Base-by-base conservation (phyloP, 2,329 filamentous ascomycete species). In the Ascochyta viciae-villosae region DNA sequence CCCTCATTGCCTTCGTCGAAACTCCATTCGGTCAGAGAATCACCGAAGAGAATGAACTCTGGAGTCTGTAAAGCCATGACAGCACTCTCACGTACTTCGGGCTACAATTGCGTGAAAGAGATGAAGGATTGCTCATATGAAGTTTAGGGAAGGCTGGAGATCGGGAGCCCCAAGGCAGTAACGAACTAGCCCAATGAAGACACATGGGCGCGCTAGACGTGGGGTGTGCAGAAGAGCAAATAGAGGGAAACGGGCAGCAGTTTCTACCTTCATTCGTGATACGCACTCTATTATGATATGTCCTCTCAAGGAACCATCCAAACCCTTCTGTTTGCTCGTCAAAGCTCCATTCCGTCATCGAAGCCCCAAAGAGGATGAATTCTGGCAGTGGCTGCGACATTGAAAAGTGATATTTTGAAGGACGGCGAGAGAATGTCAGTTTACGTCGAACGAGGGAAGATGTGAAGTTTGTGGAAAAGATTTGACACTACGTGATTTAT, bases 1-100 rank as follows among this genome's bases (percentile, higher is more conserved):
- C 73, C 73, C 23, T 62, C 44, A 1, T 59, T 69, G 3, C 57
- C 9, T 40, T 66, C 63, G 16, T 66, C 53, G 50, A 75, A 76
- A 22, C 60, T 59, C 68, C 69, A 75, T 58, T 72, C 56, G 0
- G 70, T 75, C 6, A 76, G 64, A 1, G 73, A 75, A 38, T 68
- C 72, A 3, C 74, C 74, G 39, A 76, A 74, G 3, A 76, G 65
- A 3, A 75, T 56, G 37, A 76, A 66, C 23, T 71, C 58, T 1
- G 67, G 64, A 22, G n/a, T 12, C n/a, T 10, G 38, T n/a, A 9
- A 6, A 9, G 31, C 1, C 31, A 43, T 31, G 0, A 4, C 6
- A 5, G 3, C 29, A 16, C 40, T 42, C 6, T 15, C n/a, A 9
- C 9, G 7, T 5, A 13, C 23, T 6, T 16, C 19, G 22, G 9